Conservation (phyloP, 129 eudicot species). For the Lactuca sativa region DNA sequence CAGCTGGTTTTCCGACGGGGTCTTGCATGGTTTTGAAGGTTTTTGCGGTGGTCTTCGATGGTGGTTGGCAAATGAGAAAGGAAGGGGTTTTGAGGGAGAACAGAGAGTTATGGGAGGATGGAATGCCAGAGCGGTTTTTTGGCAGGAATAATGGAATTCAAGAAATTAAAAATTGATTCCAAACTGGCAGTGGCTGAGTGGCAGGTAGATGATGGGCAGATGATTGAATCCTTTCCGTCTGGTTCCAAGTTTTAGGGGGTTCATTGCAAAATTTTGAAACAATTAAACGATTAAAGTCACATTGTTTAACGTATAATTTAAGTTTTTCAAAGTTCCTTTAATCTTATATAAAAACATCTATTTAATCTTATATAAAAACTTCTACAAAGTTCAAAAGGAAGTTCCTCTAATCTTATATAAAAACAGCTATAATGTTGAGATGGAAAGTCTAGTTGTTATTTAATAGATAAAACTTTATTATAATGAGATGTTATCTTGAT, state of each 20-base stretch:
- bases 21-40: constrained; percentile 51
- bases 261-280: too few species aligned
- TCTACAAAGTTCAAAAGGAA: too few species aligned
- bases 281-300: too few species aligned
- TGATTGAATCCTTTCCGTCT: constrained; percentile 35
- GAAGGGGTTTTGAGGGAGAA: constrained; percentile 14
- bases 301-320: too few species aligned
- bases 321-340: too few species aligned
- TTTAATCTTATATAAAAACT: too few species aligned
- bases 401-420: too few species aligned
- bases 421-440: too few species aligned
- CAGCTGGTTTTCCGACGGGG: constrained; percentile 48
- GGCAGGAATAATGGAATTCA: constrained; percentile 53
- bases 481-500: too few species aligned
- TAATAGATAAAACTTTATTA: too few species aligned
- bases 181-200: constrained; percentile 34
- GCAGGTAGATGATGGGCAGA: constrained; percentile 49
- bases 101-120: constrained; percentile 35
- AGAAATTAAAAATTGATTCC: constrained; percentile 29
- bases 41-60: background rate
- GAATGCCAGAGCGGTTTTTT: constrained; percentile 56
- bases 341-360: too few species aligned
- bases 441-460: too few species aligned
- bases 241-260: background rate
- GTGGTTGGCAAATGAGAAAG: background rate